These are phyloP conservation scores for Colletotrichum chrysophilum DNA, from an alignment of 2,329 filamentous ascomycete species.

Conservation along the genomic window DNA sequence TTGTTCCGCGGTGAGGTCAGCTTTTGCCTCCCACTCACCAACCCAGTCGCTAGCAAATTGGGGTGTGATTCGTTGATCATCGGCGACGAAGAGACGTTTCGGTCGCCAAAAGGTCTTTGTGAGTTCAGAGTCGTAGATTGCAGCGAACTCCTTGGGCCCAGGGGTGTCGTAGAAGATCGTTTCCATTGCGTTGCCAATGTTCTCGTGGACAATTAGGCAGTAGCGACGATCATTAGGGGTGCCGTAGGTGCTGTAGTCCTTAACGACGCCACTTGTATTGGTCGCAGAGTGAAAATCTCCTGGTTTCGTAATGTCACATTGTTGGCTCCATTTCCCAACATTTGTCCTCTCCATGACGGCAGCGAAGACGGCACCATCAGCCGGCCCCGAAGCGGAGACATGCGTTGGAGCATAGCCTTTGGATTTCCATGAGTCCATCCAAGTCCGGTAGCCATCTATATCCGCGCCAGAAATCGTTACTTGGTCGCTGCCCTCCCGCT, in stretches of 20 bases:
- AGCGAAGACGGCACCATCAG: conserved; percentile 7
- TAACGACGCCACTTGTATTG: background rate
- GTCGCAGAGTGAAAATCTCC: background rate
- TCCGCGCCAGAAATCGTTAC: conserved; percentile 8
- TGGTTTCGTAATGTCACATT: conserved; percentile 5
- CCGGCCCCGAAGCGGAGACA: conserved; percentile 16
- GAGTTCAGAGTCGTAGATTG: conserved; percentile 1
- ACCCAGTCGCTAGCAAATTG: conserved; percentile 16
- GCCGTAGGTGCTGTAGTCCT: conserved; percentile 18
- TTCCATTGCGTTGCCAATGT: conserved; percentile 3
- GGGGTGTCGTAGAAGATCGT: conserved; percentile 5
- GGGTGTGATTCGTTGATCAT: conserved; percentile 12
- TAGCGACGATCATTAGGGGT: conserved; percentile 1
- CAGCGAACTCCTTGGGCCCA: background rate
- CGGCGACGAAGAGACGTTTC: conserved; percentile 6
- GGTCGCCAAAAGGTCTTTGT: conserved; percentile 23
- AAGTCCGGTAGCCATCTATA: conserved; percentile 6
- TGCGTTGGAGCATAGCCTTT: conserved; percentile 19
- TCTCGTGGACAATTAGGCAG: conserved; percentile 16
- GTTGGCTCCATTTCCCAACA: conserved; percentile 1
- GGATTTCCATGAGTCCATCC: conserved; percentile 6
- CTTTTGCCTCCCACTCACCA: conserved; percentile 16
- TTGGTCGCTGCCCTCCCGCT: background rate
- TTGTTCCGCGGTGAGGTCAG: background rate
- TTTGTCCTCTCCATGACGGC: conserved; percentile 22